phyloP scores from a whole-genome alignment of 306 rosid genomes.

The Hippophae tibetana region DNA sequence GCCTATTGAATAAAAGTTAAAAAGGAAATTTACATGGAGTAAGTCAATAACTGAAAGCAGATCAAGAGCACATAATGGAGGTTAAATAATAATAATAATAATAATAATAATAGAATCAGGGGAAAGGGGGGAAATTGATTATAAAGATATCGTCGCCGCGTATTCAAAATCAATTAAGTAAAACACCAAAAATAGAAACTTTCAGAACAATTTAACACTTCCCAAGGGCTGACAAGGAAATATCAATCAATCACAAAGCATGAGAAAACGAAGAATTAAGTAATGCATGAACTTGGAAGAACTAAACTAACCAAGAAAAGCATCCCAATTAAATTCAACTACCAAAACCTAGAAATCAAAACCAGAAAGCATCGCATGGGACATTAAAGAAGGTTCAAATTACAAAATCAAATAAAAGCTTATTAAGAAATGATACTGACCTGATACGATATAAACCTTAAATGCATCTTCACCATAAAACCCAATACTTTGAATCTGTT shows the following conservation, averaged over 20 bases:
- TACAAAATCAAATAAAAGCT: slow-evolving; percentile 9
- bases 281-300: slow-evolving; percentile 17
- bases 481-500: slow-evolving; percentile 35
- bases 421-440: slow-evolving; percentile 30
- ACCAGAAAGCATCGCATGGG: slow-evolving; percentile 7
- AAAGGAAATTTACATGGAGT: slow-evolving; percentile 1
- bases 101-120: slow-evolving; percentile 13
- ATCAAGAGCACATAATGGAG: slow-evolving; percentile 10
- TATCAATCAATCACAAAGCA: slow-evolving; percentile 38
- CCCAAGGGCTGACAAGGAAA: slow-evolving; percentile 6
- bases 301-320: slow-evolving; percentile 10
- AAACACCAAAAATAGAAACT: slow-evolving; percentile 10
- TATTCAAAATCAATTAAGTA: slow-evolving; percentile 14
- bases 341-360: slow-evolving; percentile 20
- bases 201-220: slow-evolving; percentile 5
- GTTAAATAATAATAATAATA: not conserved
- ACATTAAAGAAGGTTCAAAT: slow-evolving; percentile 17
- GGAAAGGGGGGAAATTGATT: slow-evolving; percentile 3
- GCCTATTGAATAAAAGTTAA: not conserved
- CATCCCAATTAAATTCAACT: slow-evolving; percentile 13
- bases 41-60: slow-evolving; percentile 8
- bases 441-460: slow-evolving; percentile 25
- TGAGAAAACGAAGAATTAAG: slow-evolving; percentile 5
- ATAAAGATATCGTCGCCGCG: not conserved
- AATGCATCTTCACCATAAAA: slow-evolving; percentile 28